A percentile compares a stretch with the other conserved stretches of the same genome.
Conservation (phyloP, 371 early-diverging fungal species). For the Mucor sp. region DNA sequence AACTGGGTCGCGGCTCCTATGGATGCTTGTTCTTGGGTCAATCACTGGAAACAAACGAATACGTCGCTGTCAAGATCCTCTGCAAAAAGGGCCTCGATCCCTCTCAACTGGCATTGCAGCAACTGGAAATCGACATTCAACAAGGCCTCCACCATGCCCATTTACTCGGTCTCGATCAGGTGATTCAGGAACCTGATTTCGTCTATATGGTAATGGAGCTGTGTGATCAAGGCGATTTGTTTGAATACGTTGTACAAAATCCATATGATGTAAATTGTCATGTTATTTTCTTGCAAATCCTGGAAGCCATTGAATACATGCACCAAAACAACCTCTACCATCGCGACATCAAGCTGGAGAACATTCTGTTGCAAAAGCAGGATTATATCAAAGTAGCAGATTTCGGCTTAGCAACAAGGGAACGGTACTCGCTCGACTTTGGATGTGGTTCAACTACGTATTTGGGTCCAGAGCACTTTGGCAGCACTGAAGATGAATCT, state of each 20-base stretch:
- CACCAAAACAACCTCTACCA: slow-evolving; percentile 63
- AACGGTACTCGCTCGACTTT: slow-evolving; percentile 66
- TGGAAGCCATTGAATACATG: slow-evolving; percentile 55
- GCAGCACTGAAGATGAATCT: slow-evolving; percentile 29
- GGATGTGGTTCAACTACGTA: slow-evolving; percentile 80
- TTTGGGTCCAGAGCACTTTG: slow-evolving; percentile 64
- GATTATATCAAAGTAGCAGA: slow-evolving; percentile 74
- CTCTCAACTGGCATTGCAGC: slow-evolving; percentile 63
- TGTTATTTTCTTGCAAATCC: slow-evolving; percentile 50
- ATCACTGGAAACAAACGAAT: slow-evolving; percentile 29
- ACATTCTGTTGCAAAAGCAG: slow-evolving; percentile 58
- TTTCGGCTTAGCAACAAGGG: slow-evolving; percentile 81
- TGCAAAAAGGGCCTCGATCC: slow-evolving; percentile 65
- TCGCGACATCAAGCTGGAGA: slow-evolving; percentile 81
- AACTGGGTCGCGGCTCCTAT: slow-evolving; percentile 60
- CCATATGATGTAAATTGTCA: slow-evolving; percentile 40
- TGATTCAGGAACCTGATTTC: slow-evolving; percentile 49
- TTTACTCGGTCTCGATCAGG: slow-evolving; percentile 58
- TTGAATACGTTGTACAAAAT: slow-evolving; percentile 51
- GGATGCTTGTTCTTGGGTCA: slow-evolving; percentile 61
- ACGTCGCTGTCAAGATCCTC: slow-evolving; percentile 71
- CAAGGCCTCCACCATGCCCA: slow-evolving; percentile 63
- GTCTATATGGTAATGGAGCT: slow-evolving; percentile 61
- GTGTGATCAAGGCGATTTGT: slow-evolving; percentile 62
- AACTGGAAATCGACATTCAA: slow-evolving; percentile 75